phyloP scores from a whole-genome alignment of 192 early-diverging fungal genomes.

The Coemansia sp. region DNA sequence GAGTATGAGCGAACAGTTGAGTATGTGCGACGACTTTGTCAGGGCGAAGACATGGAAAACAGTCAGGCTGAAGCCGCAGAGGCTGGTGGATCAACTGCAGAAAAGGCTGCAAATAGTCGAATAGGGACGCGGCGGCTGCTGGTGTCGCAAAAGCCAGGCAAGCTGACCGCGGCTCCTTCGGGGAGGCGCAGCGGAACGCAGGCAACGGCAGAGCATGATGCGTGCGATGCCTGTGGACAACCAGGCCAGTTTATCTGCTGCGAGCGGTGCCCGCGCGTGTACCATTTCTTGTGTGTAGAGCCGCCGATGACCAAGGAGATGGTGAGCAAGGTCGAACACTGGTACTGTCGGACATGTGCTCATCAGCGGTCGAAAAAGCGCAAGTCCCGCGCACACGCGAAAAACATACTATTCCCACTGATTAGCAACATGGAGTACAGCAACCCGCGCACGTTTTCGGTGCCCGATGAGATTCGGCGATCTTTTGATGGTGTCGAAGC shows the following conservation, averaged over 20 bases:
- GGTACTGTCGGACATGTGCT: slow-evolving; percentile 46
- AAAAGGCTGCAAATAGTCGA: neutral
- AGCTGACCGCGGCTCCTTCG: neutral
- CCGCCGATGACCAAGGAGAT: slow-evolving; percentile 43
- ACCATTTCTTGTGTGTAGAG: slow-evolving; percentile 48
- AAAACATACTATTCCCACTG: slow-evolving; percentile 48
- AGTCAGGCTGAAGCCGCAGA: neutral
- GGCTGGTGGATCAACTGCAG: neutral
- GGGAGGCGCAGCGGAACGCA: slow-evolving; percentile 8
- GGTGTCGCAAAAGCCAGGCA: neutral
- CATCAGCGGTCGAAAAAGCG: slow-evolving; percentile 26
- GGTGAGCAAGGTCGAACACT: slow-evolving; percentile 37
- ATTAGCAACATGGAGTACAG: slow-evolving; percentile 29
- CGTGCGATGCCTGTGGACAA: slow-evolving; percentile 49
- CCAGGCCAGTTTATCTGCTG: slow-evolving; percentile 51
- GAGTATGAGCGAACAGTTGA: slow-evolving; percentile 34
- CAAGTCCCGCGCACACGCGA: slow-evolving; percentile 43
- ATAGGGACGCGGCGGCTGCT: neutral
- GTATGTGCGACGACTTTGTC: slow-evolving; percentile 41
- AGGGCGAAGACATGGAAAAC: slow-evolving; percentile 21
- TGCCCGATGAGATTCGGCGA: slow-evolving; percentile 51
- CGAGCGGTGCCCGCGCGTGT: slow-evolving; percentile 48
- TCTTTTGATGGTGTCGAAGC: slow-evolving; percentile 48
- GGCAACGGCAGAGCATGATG: slow-evolving; percentile 23
- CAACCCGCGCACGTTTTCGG: slow-evolving; percentile 42